Conservation (phyloP, 164 flowering plant species). For the Magnolia sinica region DNA sequence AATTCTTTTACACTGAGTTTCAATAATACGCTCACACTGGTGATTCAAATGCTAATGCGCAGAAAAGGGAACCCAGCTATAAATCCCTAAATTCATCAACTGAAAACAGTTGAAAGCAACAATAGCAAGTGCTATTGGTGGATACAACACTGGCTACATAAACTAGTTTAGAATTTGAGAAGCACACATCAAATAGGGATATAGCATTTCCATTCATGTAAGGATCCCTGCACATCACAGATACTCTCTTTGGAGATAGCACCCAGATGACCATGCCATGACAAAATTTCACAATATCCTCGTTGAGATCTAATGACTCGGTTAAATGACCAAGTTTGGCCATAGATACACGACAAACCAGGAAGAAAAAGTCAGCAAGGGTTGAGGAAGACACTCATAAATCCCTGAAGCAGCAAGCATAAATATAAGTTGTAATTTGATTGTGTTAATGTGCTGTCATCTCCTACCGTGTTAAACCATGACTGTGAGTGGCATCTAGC, state of each 20-base stretch:
- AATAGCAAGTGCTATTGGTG: neutral
- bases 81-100: neutral
- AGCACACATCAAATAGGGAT: neutral
- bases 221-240: neutral
- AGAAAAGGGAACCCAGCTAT: neutral
- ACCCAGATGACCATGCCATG: neutral
- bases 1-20: no score
- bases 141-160: neutral
- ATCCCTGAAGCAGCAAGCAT: no score
- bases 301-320: neutral
- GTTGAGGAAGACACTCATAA: neutral
- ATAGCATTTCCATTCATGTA: neutral
- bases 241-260: neutral
- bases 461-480: neutral
- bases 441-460: neutral
- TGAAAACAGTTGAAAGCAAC: neutral
- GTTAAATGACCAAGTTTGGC: neutral
- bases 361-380: neutral
- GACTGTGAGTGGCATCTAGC: neutral
- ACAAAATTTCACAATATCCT: neutral
- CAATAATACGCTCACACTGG: neutral
- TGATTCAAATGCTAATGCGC: neutral
- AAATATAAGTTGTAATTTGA: no score
- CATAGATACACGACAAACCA: neutral
- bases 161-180: neutral